Evolutionary conservation across 345 rosid genomes (phyloP), one percentile per base, ranked within the genome.

Genomic region (Euclidium syriacum): DNA sequence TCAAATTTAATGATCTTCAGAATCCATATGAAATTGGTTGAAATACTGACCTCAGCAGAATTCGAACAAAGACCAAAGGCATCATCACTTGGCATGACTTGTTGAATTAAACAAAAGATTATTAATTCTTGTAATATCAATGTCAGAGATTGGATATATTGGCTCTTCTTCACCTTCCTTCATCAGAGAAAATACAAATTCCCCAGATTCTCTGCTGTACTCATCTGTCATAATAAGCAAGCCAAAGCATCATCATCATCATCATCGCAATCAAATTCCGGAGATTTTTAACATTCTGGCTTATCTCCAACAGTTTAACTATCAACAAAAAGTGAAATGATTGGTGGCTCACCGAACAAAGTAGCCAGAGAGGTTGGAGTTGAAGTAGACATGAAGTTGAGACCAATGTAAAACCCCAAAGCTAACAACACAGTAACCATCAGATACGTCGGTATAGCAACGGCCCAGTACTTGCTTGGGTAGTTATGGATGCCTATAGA

Each of bases 381-480:
- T 34, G 88, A 76, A n/a, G 85, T 75, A 11, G 91, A 75, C 72
- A 79, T 58, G 81, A 85, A 87, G 74, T 82, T 87, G 69, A 83
- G 81, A 64, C 92, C 90, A 27, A 80, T 36, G 43, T 87, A 83
- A 62, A 80, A 74, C 35, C 9, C 38, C 49, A 85, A 57, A 23
- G 78, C 82, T 44, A 83, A 57, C 4, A 77, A 67, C 38, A 83
- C 11, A 9, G 76, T 77, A 69, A 83, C 80, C 70, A 77, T 75
- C 4, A 73, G 55, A 70, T 81, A 85, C 3, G 74, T 76, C 7
- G 95, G 85, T 63, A 79, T 67, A 3, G 80, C 84, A 71, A 83
- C 44, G 17, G 88, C 90, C 88, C 90, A 85, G 68, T 79, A 81
- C 73, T 89, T 83, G 72, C 79, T 72, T 18, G 95, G 86, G 61